Evolutionary conservation across 2,329 filamentous ascomycete genomes (phyloP).

Genomic region (Ascochyta clinopodiicola): DNA sequence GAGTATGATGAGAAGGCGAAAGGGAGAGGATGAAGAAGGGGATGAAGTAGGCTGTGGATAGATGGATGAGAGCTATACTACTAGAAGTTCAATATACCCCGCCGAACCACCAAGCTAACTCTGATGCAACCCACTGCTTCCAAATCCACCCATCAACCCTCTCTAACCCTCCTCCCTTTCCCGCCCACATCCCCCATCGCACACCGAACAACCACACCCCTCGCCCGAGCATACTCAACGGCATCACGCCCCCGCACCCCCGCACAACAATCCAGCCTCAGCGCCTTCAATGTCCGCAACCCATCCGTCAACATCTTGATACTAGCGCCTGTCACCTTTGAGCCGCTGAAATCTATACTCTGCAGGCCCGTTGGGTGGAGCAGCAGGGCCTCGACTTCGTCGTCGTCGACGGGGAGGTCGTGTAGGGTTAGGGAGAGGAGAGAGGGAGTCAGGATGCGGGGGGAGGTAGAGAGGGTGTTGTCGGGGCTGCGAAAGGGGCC

Average conservation of each 20-base stretch:
- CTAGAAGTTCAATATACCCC: too few relatives aligned
- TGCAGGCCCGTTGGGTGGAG: conserved; percentile 26
- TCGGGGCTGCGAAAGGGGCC: conserved; percentile 12
- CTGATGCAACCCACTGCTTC: too few relatives aligned
- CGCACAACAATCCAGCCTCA: conserved; percentile 47
- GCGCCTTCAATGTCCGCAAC: conserved; percentile 31
- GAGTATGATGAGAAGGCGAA: too few relatives aligned
- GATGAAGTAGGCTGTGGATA: too few relatives aligned
- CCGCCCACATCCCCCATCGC: conserved; percentile 27
- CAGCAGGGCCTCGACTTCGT: conserved; percentile 38
- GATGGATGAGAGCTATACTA: too few relatives aligned
- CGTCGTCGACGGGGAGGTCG: conserved; percentile 34
- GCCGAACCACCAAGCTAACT: too few relatives aligned
- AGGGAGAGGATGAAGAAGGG: too few relatives aligned
- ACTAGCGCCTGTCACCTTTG: conserved; percentile 50
- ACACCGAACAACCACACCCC: conserved; percentile 38
- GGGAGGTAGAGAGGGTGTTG: conserved; percentile 9
- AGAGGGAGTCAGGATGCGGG: conserved; percentile 31
- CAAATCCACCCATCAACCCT: background rate
- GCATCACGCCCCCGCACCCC: conserved; percentile 48
- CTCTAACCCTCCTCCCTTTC: conserved; percentile 19
- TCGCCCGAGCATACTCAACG: conserved; percentile 48
- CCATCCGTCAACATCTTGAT: conserved; percentile 48
- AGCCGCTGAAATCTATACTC: conserved; percentile 45
- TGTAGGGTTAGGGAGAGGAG: conserved; percentile 27